These are phyloP conservation scores for Leucocoprinus gongylophorus DNA, from an alignment of 1,284 basidiomycete species.

Conservation along the genomic window DNA sequence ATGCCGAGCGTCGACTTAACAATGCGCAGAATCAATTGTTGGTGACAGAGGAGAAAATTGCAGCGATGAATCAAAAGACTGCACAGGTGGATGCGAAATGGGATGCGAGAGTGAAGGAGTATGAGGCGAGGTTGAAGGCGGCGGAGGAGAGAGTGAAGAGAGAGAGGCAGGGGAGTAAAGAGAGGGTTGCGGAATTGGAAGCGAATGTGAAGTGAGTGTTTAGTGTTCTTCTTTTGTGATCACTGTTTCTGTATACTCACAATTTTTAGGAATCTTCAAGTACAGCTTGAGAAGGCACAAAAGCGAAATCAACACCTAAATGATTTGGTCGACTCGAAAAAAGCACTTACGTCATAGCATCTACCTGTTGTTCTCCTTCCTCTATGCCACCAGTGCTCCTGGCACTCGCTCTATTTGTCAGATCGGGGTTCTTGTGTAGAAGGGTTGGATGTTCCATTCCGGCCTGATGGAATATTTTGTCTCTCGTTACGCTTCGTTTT, in stretches of 20 bases:
- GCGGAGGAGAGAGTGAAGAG: conserved; percentile 94
- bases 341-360: conserved; percentile 16
- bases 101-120: conserved; percentile 90
- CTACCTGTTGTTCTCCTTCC: not conserved
- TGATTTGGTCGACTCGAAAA: conserved; percentile 53
- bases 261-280: conserved; percentile 49
- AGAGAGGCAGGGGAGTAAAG: conserved; percentile 92
- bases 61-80: conserved; percentile 63
- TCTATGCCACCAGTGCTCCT: no score
- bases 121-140: conserved; percentile 74
- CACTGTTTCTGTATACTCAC: not conserved
- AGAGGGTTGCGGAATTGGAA: conserved; percentile 67
- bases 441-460: not conserved
- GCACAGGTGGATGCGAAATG: conserved; percentile 74
- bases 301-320: conserved; percentile 61
- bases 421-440: no score
- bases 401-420: not conserved
- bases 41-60: conserved; percentile 78
- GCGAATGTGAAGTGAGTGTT: conserved; percentile 54
- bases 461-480: not conserved
- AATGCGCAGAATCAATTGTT: conserved; percentile 80
- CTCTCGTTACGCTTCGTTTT: not conserved
- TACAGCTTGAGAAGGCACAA: conserved; percentile 64
- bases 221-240: not conserved
- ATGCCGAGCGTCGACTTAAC: conserved; percentile 76